Conservation (phyloP, 352 stramenopile genomes). For the Phytophthora sp. region DNA sequence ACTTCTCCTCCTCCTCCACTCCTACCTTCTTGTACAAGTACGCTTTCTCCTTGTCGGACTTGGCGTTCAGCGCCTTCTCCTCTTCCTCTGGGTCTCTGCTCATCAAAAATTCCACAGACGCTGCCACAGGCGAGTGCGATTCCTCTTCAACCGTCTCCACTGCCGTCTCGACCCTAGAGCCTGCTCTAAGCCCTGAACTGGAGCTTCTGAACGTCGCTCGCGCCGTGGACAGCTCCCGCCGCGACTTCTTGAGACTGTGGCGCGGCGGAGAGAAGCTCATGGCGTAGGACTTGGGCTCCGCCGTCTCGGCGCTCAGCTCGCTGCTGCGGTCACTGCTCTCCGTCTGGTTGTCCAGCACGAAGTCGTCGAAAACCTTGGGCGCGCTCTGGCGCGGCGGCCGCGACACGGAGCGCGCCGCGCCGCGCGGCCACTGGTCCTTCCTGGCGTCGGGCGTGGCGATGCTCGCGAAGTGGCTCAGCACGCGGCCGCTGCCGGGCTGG, state of each 20-base stretch:
- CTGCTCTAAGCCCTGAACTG: neutral
- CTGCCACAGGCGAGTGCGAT: constrained; percentile 24
- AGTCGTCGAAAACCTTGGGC: constrained; percentile 36
- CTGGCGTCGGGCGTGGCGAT: constrained; percentile 48
- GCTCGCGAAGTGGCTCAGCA: constrained; percentile 69
- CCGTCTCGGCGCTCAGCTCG: constrained; percentile 18
- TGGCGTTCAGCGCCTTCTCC: constrained; percentile 55
- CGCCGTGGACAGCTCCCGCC: constrained; percentile 2
- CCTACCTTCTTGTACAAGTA: constrained; percentile 81
- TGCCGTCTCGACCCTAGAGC: neutral
- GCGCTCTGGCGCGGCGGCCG: constrained; percentile 4
- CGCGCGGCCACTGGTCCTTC: constrained; percentile 32
- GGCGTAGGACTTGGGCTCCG: constrained; percentile 19
- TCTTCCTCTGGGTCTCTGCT: constrained; percentile 65
- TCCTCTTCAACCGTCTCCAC: constrained; percentile 10
- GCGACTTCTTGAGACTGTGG: constrained; percentile 18
- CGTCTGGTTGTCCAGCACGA: constrained; percentile 38
- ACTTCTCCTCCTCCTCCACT: neutral
- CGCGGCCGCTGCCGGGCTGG: constrained; percentile 56
- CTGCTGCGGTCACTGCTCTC: constrained; percentile 34
- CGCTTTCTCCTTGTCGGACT: constrained; percentile 64
- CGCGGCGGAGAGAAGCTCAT: constrained; percentile 40
- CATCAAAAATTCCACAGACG: constrained; percentile 65
- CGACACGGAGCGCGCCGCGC: constrained; percentile 22
- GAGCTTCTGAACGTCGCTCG: constrained; percentile 8